Base-by-base conservation (phyloP, 1,284 basidiomycete genomes). In the Sporisorium sorghi region DNA sequence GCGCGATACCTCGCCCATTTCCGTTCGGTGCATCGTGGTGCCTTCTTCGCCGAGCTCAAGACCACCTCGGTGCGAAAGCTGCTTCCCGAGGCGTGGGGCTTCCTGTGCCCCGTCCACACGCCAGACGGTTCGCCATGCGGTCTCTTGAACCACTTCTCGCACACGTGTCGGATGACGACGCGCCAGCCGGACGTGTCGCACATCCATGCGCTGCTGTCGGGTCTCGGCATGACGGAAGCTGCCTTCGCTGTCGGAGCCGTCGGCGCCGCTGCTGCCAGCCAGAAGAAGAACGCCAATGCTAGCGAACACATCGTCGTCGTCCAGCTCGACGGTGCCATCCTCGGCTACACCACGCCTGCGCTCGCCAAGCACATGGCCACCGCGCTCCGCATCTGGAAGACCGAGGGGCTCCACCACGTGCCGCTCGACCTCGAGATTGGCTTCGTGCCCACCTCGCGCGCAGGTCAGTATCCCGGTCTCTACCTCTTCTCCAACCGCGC, bases 41-140 rank as follows among this genome's bases (percentile, higher is more conserved):
- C 97, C 44, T 99, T 99, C 90, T 99, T 99, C 84, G 94, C 96
- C 23, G 95, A 99, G 85, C 89, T 99, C 68, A 99, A 99, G 88
- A 99, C 97, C 0, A 99, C 97, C 0, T 91, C 94, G 23, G 97
- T 99, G 50, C 92, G 97, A 80, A 99, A 99, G 86, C 87, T 99
- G 66, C 87, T 99, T 21, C 97, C 97, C 14, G 97, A 99, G 86
- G 93, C 97, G 37, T 99, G 97, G 97, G 96, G 96, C 59, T 99
- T 99, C 88, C 87, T 99, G 11, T 99, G 97, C 82, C 97, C 97
- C 17, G 97, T 99, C 9, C 97, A 99, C 85, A 99, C 97, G 2
- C 97, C 97, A 28, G 97, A 99, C 87, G 97, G 97, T 77, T 90
- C 94, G 24, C 97, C 97, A 11, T 99, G 97, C 86, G 97, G 97